Evolutionary conservation across 176 grass and related monocot species (phyloP).

Genomic region (Bothriochloa decipiens): DNA sequence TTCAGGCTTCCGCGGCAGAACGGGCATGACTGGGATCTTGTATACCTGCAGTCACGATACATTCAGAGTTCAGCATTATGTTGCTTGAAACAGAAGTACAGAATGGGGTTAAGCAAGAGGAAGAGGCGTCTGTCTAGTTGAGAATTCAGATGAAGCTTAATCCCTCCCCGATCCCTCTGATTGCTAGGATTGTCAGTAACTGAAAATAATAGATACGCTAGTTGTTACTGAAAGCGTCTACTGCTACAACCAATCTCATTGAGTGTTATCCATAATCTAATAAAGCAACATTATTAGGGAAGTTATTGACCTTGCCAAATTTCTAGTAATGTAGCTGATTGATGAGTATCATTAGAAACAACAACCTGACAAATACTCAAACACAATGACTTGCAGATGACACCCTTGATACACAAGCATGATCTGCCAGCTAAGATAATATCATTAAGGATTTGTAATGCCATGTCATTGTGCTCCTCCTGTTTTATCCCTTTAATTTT

Average conservation of each 20-base stretch:
- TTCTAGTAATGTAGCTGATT: background rate
- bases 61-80: slow-evolving; percentile 17
- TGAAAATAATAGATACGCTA: background rate
- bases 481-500: slow-evolving; percentile 25
- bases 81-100: slow-evolving; percentile 17
- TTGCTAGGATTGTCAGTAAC: background rate
- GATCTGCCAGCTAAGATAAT: slow-evolving; percentile 45
- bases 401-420: slow-evolving; percentile 37
- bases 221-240: background rate
- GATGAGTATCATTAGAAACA: slow-evolving; percentile 31
- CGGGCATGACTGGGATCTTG: slow-evolving; percentile 73
- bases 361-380: slow-evolving; percentile 9
- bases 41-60: slow-evolving; percentile 56
- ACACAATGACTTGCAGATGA: background rate
- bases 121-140: background rate
- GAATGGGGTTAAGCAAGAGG: background rate
- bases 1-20: slow-evolving; percentile 84
- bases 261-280: slow-evolving; percentile 4
- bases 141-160: background rate
- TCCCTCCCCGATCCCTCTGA: background rate
- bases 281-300: slow-evolving; percentile 25
- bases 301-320: slow-evolving; percentile 22
- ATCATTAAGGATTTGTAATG: slow-evolving; percentile 28
- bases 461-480: background rate
- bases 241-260: background rate